Evolutionary conservation across 1,284 basidiomycete genomes (phyloP).

Genomic region (Ustilago crameri): DNA sequence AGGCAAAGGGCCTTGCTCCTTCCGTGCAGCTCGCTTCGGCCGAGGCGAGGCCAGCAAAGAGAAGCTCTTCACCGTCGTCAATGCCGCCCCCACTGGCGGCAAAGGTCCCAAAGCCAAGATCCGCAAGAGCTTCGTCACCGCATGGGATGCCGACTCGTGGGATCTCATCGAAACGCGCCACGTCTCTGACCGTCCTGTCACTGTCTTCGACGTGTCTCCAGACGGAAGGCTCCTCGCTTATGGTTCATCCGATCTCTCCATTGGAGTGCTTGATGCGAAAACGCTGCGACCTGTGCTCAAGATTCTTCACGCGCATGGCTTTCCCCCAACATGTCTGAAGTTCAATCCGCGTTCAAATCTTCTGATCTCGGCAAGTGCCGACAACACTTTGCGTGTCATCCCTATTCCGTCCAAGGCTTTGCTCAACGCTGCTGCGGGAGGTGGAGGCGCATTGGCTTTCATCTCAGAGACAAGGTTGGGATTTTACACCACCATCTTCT

Average conservation of each 20-base stretch:
- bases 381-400: conserved; percentile 86
- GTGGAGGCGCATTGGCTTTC: conserved; percentile 31
- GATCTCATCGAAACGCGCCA: conserved; percentile 54
- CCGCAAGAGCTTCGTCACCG: conserved; percentile 62
- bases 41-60: conserved; percentile 43
- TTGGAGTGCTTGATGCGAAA: conserved; percentile 84
- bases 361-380: conserved; percentile 91
- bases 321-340: conserved; percentile 87
- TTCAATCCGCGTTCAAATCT: conserved; percentile 85
- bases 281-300: conserved; percentile 82
- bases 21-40: conserved; percentile 56
- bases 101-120: conserved; percentile 54
- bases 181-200: conserved; percentile 63
- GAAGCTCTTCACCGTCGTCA: conserved; percentile 62
- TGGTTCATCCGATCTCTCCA: conserved; percentile 85
- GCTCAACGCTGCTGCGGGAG: conserved; percentile 15
- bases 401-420: conserved; percentile 65
- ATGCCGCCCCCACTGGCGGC: conserved; percentile 45
- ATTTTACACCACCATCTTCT: conserved; percentile 48
- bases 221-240: conserved; percentile 85
- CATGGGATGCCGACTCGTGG: conserved; percentile 65
- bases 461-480: conserved; percentile 45
- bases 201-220: conserved; percentile 66
- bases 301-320: conserved; percentile 92
- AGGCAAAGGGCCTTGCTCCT: conserved; percentile 57